A percentile compares a stretch with the other conserved stretches of the same genome.
phyloP scores from a whole-genome alignment of 495 filamentous ascomycete species.

The Aspergillus leporis region DNA sequence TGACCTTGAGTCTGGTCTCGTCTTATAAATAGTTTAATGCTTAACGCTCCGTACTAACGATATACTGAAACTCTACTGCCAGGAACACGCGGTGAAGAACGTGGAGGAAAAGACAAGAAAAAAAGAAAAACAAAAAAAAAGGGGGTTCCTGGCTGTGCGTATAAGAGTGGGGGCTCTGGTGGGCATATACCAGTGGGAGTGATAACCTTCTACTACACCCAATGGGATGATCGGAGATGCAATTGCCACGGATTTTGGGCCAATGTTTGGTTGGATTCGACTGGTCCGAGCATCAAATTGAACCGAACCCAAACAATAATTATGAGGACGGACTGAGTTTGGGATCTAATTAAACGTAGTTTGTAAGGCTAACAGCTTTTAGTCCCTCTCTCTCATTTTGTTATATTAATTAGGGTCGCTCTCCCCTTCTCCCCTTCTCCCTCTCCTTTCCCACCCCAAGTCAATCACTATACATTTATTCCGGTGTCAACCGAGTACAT shows the following conservation, averaged over 20 bases:
- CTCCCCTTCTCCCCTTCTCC: constrained; percentile 11
- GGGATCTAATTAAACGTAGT: too few species aligned
- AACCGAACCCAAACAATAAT: too few species aligned
- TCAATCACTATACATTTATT: constrained; percentile 1
- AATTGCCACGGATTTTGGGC: constrained; percentile 9
- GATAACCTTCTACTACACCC: neutral
- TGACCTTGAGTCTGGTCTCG: neutral
- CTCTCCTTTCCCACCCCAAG: constrained; percentile 10
- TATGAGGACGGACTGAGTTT: too few species aligned
- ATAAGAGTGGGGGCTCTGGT: neutral
- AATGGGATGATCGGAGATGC: neutral
- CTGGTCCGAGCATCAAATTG: too few species aligned
- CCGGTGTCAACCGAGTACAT: constrained; percentile 53
- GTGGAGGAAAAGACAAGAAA: neutral
- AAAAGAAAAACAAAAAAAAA: neutral
- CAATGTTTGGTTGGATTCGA: constrained; percentile 24
- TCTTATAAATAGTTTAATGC: too few species aligned
- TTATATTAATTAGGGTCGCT: constrained; percentile 6
- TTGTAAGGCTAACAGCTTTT: constrained; percentile 14
- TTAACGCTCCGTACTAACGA: too few species aligned
- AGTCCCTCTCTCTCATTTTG: constrained; percentile 19
- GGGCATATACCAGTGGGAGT: neutral
- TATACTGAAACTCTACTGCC: neutral
- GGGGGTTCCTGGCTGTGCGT: neutral
- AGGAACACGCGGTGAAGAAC: neutral